Percentiles rank a stretch among this genome's conserved stretches.
phyloP scores from a whole-genome alignment of 257 asterid genomes.

The Ajuga chamaepitys region DNA sequence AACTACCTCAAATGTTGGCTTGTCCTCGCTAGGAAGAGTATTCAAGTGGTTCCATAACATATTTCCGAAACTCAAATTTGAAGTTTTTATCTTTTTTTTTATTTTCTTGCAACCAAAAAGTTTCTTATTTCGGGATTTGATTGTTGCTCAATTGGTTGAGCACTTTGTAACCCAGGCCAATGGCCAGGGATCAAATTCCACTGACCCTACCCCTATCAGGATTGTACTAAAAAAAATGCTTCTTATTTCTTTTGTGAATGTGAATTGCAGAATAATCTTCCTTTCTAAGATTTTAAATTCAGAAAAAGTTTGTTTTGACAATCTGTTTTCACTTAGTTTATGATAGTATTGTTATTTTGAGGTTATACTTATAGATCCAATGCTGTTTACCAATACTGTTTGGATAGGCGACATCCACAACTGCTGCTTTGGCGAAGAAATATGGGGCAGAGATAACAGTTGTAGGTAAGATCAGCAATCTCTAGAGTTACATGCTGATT shows the following conservation, averaged over 20 bases:
- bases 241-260: neutral
- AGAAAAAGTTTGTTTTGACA: neutral
- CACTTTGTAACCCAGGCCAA: no score
- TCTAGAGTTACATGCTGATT: neutral
- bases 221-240: no score
- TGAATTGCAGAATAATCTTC: neutral
- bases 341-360: neutral
- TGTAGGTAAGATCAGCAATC: conserved; percentile 47
- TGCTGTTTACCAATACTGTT: conserved; percentile 4
- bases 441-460: conserved; percentile 97
- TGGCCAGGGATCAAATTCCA: no score
- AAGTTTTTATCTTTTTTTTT: no score
- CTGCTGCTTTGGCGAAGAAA: conserved; percentile 93
- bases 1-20: neutral
- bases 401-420: conserved; percentile 74
- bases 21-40: neutral
- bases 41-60: neutral
- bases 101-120: no score
- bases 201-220: no score
- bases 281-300: no score
- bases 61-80: neutral
- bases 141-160: no score
- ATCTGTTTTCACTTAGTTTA: neutral
- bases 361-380: neutral
- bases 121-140: no score